Percentiles rank a stretch among this genome's conserved stretches.
These are phyloP conservation scores for Penicillium brasilianum DNA, from an alignment of 2,329 filamentous ascomycete species.

Conservation along the genomic window DNA sequence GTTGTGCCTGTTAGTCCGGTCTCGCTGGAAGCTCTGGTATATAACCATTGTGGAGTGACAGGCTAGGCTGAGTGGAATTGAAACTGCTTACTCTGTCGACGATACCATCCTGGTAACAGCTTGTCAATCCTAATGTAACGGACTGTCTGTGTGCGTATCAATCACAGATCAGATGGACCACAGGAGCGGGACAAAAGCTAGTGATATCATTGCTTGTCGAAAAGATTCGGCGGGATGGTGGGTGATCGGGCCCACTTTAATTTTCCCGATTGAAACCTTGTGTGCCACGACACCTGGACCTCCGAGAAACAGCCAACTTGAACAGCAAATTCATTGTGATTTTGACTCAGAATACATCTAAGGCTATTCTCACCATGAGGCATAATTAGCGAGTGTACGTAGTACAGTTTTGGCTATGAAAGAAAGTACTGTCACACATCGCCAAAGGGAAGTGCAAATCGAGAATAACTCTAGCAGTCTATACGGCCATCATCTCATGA, in stretches of 20 bases:
- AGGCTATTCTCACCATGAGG: no score
- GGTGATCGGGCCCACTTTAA: constrained; percentile 30
- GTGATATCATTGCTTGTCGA: constrained; percentile 21
- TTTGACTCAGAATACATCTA: no score
- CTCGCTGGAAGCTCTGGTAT: neutral
- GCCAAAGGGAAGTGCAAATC: neutral
- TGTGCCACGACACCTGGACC: neutral
- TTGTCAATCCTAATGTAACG: no score
- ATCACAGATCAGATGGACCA: neutral
- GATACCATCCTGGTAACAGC: constrained; percentile 29
- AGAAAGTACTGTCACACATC: neutral
- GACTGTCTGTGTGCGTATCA: neutral
- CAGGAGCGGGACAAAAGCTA: neutral
- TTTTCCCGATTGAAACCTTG: constrained; percentile 3
- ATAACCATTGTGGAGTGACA: neutral
- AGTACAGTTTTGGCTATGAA: no score
- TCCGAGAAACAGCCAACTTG: neutral
- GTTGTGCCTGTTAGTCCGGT: neutral
- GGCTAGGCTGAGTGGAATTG: neutral
- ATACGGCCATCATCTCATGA: neutral
- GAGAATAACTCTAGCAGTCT: neutral
- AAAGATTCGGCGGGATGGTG: constrained; percentile 32
- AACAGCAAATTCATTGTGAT: neutral
- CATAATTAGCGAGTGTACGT: no score
- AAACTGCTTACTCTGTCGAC: constrained; percentile 35